These are phyloP conservation scores for Lagenidium giganteum DNA, from an alignment of 352 stramenopile genomes.

Conservation along the genomic window DNA sequence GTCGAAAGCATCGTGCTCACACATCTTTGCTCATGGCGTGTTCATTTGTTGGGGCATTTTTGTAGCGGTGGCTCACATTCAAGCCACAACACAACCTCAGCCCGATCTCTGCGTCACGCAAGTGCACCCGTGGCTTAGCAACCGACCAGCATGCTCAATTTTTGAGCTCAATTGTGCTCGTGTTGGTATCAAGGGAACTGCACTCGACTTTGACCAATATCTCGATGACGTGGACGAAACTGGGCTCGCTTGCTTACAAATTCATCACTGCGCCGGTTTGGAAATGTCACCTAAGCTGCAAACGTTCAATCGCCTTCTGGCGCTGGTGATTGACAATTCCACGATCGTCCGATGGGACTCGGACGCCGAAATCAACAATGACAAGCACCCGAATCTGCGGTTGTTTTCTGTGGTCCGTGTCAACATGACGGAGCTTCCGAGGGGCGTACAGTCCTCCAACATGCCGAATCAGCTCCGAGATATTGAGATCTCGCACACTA, in stretches of 20 bases:
- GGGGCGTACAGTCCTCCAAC: conserved; percentile 6
- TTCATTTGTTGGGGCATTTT: conserved; percentile 16
- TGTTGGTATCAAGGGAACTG: conserved; percentile 3
- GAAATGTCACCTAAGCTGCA: too few relatives aligned
- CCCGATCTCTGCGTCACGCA: conserved; percentile 14
- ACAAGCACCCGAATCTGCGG: conserved; percentile 6
- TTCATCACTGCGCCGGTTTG: conserved; percentile 9
- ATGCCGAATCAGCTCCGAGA: conserved; percentile 16
- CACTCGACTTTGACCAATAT: conserved; percentile 10
- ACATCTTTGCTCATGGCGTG: conserved; percentile 1
- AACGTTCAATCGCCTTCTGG: too few relatives aligned
- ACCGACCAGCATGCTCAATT: conserved; percentile 15
- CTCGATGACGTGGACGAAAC: conserved; percentile 9
- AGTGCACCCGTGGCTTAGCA: conserved; percentile 21
- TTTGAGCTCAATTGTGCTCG: conserved; percentile 23
- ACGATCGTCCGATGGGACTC: conserved; percentile 12
- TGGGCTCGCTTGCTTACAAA: conserved; percentile 15
- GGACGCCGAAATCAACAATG: conserved; percentile 11
- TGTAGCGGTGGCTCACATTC: conserved; percentile 11
- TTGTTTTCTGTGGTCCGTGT: conserved; percentile 12
- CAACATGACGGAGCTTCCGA: conserved; percentile 6
- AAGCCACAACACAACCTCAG: background rate
- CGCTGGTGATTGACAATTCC: conserved; percentile 20
- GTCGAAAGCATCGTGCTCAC: too few relatives aligned
- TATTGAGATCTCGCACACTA: conserved; percentile 21